Conservation (phyloP, 1,284 basidiomycete species). For the Microbotryomycetes sp. region DNA sequence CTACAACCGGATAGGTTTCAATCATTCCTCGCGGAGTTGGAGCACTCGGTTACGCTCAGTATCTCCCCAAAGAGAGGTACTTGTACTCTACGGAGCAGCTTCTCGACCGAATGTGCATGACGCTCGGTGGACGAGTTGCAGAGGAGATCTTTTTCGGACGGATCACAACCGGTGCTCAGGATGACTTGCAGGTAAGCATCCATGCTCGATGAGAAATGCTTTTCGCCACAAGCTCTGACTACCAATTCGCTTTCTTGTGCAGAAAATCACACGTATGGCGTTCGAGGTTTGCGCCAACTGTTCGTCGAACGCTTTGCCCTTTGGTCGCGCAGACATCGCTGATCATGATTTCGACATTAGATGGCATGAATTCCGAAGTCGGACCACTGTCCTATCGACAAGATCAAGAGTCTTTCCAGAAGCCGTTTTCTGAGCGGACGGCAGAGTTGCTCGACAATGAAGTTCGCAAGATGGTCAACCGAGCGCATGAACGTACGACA, state of each 20-base stretch:
- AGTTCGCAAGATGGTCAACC: constrained; percentile 90
- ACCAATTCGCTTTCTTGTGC: constrained; percentile 44
- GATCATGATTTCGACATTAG: constrained; percentile 34
- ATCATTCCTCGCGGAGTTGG: constrained; percentile 96
- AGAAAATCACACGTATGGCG: constrained; percentile 97
- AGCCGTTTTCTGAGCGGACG: constrained; percentile 96
- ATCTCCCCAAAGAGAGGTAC: constrained; percentile 92
- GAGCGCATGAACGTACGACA: constrained; percentile 77
- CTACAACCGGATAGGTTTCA: constrained; percentile 53
- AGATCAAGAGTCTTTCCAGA: constrained; percentile 82
- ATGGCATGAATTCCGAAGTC: constrained; percentile 91
- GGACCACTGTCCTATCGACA: constrained; percentile 91
- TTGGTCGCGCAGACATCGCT: neutral
- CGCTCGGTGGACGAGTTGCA: constrained; percentile 93
- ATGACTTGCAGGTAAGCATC: constrained; percentile 10
- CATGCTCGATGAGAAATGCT: neutral
- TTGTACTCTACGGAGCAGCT: constrained; percentile 92
- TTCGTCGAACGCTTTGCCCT: constrained; percentile 7
- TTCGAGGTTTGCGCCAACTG: constrained; percentile 64
- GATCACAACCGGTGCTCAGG: constrained; percentile 95
- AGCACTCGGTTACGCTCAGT: constrained; percentile 92
- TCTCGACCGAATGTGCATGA: constrained; percentile 95
- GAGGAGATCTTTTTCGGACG: constrained; percentile 96
- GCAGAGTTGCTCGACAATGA: constrained; percentile 81
- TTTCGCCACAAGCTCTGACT: neutral